Percentiles rank a stretch among this genome's conserved stretches.
Conservation (phyloP, 2,329 filamentous ascomycete species). For the Chalaropsis ovoidea region DNA sequence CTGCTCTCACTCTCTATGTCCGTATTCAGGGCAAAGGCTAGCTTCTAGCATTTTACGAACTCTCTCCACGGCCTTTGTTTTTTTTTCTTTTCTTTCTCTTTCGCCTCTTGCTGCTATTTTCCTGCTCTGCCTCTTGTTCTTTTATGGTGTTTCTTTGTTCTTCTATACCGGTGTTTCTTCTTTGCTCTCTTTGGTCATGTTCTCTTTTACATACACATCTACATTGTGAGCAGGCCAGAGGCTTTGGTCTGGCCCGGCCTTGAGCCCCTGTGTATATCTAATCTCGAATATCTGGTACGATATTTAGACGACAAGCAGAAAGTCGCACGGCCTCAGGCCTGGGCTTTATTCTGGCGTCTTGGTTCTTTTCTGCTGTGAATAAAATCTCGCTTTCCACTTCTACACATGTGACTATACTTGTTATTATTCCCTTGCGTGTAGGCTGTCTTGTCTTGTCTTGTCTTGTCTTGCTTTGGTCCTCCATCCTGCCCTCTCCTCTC, state of each 20-base stretch:
- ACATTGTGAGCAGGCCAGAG: background rate
- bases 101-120: background rate
- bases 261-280: background rate
- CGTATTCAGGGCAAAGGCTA: background rate
- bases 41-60: background rate
- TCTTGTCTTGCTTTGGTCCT: background rate
- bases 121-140: background rate
- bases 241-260: background rate
- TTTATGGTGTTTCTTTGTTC: slow-evolving; percentile 6
- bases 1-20: background rate
- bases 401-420: background rate
- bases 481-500: background rate
- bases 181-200: background rate
- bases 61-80: slow-evolving; percentile 4
- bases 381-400: background rate
- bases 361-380: background rate
- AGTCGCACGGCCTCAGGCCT: background rate
- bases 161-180: slow-evolving; percentile 8
- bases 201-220: background rate
- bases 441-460: background rate
- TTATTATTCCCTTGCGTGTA: background rate
- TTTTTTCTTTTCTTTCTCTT: slow-evolving; percentile 6
- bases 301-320: background rate
- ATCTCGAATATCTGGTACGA: background rate
- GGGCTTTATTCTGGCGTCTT: background rate